phyloP scores from a whole-genome alignment of 331 rosid genomes.

The Pyracantha coccinea region DNA sequence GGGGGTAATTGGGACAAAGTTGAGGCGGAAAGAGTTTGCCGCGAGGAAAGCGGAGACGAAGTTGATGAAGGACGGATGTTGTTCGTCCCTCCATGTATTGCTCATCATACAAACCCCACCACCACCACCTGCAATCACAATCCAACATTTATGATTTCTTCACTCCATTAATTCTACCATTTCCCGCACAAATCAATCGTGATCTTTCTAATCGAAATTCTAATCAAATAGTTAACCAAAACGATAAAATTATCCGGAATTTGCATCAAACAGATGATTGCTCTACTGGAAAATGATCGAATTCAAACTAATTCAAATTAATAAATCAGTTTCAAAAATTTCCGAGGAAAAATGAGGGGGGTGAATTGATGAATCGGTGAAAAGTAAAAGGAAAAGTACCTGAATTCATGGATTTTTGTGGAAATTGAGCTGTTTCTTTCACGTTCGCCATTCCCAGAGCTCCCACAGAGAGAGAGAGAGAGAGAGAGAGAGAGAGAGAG shows the following conservation, averaged over 20 bases:
- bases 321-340: neutral
- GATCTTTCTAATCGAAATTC: neutral
- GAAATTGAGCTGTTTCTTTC: neutral
- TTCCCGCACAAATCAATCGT: neutral
- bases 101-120: conserved; percentile 85
- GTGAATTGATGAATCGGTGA: neutral
- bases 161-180: neutral
- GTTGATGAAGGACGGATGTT: conserved; percentile 55
- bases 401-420: neutral
- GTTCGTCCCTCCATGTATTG: conserved; percentile 66
- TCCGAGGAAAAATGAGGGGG: neutral
- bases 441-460: conserved; percentile 11
- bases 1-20: conserved; percentile 62
- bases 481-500: neutral
- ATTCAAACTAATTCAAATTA: neutral
- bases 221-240: too few relatives aligned
- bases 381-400: neutral
- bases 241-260: too few relatives aligned
- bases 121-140: conserved; percentile 28
- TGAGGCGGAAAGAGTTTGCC: conserved; percentile 66
- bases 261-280: too few relatives aligned
- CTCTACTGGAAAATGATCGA: too few relatives aligned
- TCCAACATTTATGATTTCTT: neutral
- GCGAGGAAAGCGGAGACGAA: conserved; percentile 67
- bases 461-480: neutral